These are phyloP conservation scores for Boletellus deceptivus DNA, from an alignment of 1,284 basidiomycete genomes.

Conservation along the genomic window DNA sequence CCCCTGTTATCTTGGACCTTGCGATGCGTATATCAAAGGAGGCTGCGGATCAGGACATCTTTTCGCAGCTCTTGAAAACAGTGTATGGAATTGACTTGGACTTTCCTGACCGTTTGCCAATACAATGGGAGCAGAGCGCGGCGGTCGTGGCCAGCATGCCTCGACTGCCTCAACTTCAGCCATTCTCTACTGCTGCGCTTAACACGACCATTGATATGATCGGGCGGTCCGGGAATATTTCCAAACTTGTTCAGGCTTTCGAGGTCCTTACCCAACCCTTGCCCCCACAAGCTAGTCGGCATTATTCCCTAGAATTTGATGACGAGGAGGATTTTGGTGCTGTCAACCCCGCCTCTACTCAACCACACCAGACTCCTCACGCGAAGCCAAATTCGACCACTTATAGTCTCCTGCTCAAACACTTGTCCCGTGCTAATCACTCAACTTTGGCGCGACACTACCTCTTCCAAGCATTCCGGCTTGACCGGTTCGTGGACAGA, in stretches of 20 bases:
- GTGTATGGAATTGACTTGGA: slow-evolving; percentile 73
- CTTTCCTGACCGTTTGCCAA: slow-evolving; percentile 55
- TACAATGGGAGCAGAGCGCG: slow-evolving; percentile 17
- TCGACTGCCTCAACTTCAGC: slow-evolving; percentile 34
- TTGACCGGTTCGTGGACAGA: slow-evolving; percentile 43
- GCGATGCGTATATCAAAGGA: slow-evolving; percentile 66
- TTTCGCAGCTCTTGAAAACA: slow-evolving; percentile 56
- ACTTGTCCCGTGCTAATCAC: slow-evolving; percentile 49
- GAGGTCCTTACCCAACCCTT: slow-evolving; percentile 74
- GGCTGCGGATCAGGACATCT: slow-evolving; percentile 50
- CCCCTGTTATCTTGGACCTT: slow-evolving; percentile 60
- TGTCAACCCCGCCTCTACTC: slow-evolving; percentile 39
- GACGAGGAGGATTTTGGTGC: slow-evolving; percentile 65
- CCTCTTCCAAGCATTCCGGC: slow-evolving; percentile 52
- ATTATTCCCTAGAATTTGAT: slow-evolving; percentile 52
- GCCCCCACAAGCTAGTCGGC: slow-evolving; percentile 43
- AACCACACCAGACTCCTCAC: slow-evolving; percentile 41
- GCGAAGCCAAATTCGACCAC: slow-evolving; percentile 70
- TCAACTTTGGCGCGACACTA: slow-evolving; percentile 65
- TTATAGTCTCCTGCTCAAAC: slow-evolving; percentile 58
- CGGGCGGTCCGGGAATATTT: slow-evolving; percentile 55
- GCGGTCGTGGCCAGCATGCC: slow-evolving; percentile 19
- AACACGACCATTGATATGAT: slow-evolving; percentile 71
- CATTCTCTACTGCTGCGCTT: slow-evolving; percentile 64
- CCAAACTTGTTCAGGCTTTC: slow-evolving; percentile 69